Evolutionary conservation across 208 protist genomes (phyloP), one percentile per base, ranked within the genome.

Genomic region (Leishmania martiniquensis): DNA sequence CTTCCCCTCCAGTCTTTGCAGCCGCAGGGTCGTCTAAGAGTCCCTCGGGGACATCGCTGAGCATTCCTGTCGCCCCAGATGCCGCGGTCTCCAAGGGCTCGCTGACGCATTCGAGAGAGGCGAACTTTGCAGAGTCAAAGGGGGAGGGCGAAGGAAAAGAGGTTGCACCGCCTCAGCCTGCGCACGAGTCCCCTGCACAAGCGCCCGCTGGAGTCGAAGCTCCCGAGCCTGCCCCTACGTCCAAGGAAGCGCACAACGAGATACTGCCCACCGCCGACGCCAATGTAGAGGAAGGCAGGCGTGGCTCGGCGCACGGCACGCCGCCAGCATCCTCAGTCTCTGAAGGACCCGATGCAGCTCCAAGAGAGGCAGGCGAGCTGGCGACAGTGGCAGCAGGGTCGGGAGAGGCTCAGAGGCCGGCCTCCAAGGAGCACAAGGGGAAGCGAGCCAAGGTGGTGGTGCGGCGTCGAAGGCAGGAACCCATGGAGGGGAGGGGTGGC

Each of bases 11-110:
- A 25, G 34, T 0, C 52, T 0, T 29, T 55, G 12, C 39, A 29
- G 49, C 49, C 0, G 69, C 76, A 32, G 37, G 0, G 25, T 52
- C 42, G n/a, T 42, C 42, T 4, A 69, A 59, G 44, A 49, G 47
- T 2, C 45, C 60, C 37, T 70, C 77, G 6, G 72, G 57, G 5
- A 17, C 45, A 32, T 29, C n/a, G 70, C 37, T 76, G 32, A 82
- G 72, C 72, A 77, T 82, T 47, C 71, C 71, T 15, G 72, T 72
- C 9, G 63, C 71, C 25, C 54, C 39, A 10, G 57, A 5, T 13
- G 42, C 52, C 0, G 25, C 42, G 45, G 59, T 47, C 55, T 60
- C 57, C 25, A 17, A 51, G 5, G 20, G 44, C 39, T 12, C n/a
- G 7, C n/a, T 45, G 37, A 4, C 68, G 49, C 47, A 1, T 0